phyloP scores from a whole-genome alignment of 2,329 filamentous ascomycete species.

The Penicillium sp. region DNA sequence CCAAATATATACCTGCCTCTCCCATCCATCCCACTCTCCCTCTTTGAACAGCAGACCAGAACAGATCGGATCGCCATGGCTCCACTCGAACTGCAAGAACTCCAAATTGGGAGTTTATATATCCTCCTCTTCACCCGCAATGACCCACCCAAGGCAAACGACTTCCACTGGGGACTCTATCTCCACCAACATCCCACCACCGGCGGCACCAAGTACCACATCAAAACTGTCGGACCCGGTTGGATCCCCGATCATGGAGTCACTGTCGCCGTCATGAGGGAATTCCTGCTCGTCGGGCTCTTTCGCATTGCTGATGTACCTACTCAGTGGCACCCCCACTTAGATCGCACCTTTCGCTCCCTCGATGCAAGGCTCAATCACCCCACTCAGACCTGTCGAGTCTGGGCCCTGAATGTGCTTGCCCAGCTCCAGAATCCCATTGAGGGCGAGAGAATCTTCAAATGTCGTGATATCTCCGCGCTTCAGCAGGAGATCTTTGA shows the following conservation, averaged over 20 bases:
- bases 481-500: conserved; percentile 26
- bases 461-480: conserved; percentile 13
- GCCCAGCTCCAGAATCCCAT: conserved; percentile 12
- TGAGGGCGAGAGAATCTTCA: conserved; percentile 7
- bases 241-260: conserved; percentile 26
- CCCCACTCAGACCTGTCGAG: conserved; percentile 20
- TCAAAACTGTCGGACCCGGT: conserved; percentile 21
- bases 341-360: conserved; percentile 24
- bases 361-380: conserved; percentile 25
- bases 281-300: conserved; percentile 28
- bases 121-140: conserved; percentile 30
- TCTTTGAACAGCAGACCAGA: not conserved
- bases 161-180: conserved; percentile 39
- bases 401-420: conserved; percentile 26
- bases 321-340: not conserved
- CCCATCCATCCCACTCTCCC: not conserved
- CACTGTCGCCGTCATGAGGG: conserved; percentile 21
- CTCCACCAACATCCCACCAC: conserved; percentile 18
- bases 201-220: conserved; percentile 30
- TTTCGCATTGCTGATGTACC: conserved; percentile 27
- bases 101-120: conserved; percentile 22
- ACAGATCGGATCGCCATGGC: not conserved
- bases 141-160: conserved; percentile 28
- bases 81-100: conserved; percentile 7
- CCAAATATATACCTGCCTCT: not conserved